A percentile compares a stretch with the other conserved stretches of the same genome.
Conservation (phyloP, 1,284 basidiomycete species). For the Wolfiporia cocos region DNA sequence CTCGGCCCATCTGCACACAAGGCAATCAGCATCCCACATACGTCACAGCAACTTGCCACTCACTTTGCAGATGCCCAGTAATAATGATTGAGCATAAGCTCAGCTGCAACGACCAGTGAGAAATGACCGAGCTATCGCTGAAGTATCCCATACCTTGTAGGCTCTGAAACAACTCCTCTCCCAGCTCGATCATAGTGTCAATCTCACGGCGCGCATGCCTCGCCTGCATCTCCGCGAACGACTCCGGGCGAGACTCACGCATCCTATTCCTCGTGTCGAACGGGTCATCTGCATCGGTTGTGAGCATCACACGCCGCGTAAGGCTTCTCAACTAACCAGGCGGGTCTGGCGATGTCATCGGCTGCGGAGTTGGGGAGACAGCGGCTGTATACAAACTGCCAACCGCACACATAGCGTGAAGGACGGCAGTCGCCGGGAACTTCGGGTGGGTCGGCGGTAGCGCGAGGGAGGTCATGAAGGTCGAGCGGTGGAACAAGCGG, state of each 20-base stretch:
- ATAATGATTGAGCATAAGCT: slow-evolving; percentile 60
- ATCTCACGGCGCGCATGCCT: slow-evolving; percentile 47
- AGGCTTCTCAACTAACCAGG: too few relatives aligned
- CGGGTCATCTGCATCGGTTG: slow-evolving; percentile 42
- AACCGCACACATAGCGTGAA: slow-evolving; percentile 75
- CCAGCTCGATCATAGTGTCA: slow-evolving; percentile 41
- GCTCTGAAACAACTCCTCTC: slow-evolving; percentile 52
- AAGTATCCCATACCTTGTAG: slow-evolving; percentile 66
- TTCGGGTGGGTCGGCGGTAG: slow-evolving; percentile 60
- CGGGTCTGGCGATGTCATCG: slow-evolving; percentile 26
- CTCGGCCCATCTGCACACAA: slow-evolving; percentile 66
- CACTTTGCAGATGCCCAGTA: slow-evolving; percentile 69
- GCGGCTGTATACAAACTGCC: slow-evolving; percentile 62
- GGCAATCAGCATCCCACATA: too few relatives aligned
- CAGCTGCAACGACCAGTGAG: slow-evolving; percentile 44
- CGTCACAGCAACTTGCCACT: too few relatives aligned
- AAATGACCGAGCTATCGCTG: too few relatives aligned
- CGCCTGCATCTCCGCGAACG: slow-evolving; percentile 65
- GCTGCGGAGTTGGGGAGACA: slow-evolving; percentile 47
- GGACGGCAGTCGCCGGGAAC: slow-evolving; percentile 59
- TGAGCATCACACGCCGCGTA: background rate
- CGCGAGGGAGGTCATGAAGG: slow-evolving; percentile 58
- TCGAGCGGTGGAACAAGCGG: slow-evolving; percentile 56
- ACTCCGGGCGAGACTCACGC: slow-evolving; percentile 39
- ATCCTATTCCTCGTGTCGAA: slow-evolving; percentile 41